phyloP scores from a whole-genome alignment of 768 basidiomycete genomes.

The Tylopilus vinaceipallidus region DNA sequence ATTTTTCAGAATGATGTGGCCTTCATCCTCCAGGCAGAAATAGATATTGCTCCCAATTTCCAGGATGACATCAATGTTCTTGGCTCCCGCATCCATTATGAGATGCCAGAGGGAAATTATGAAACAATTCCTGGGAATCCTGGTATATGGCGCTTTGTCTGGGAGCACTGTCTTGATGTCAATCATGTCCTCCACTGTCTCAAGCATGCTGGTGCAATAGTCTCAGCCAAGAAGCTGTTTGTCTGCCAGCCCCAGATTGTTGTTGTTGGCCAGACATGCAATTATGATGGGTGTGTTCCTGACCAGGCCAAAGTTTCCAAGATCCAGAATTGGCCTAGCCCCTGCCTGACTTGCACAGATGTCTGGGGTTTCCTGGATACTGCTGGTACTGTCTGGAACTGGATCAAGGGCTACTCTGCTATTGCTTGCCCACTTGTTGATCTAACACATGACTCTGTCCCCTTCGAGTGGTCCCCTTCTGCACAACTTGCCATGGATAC shows the following conservation, averaged over 20 bases:
- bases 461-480: slow-evolving; percentile 18
- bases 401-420: slow-evolving; percentile 29
- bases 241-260: slow-evolving; percentile 17
- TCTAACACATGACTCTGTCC: slow-evolving; percentile 22
- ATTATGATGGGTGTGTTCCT: slow-evolving; percentile 31
- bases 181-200: slow-evolving; percentile 19
- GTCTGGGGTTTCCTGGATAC: slow-evolving; percentile 31
- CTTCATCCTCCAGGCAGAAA: slow-evolving; percentile 39
- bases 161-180: slow-evolving; percentile 34
- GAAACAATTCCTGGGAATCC: slow-evolving; percentile 14
- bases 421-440: slow-evolving; percentile 24
- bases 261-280: not conserved
- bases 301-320: slow-evolving; percentile 26
- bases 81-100: slow-evolving; percentile 37
- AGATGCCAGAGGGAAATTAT: slow-evolving; percentile 5
- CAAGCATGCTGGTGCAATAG: slow-evolving; percentile 34
- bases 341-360: slow-evolving; percentile 11
- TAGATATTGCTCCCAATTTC: slow-evolving; percentile 34
- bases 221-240: slow-evolving; percentile 36
- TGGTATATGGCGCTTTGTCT: slow-evolving; percentile 12
- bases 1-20: slow-evolving; percentile 41
- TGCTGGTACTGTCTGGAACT: slow-evolving; percentile 25
- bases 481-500: not conserved
- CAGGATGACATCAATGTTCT: slow-evolving; percentile 41
- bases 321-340: slow-evolving; percentile 33